Evolutionary conservation across 129 eudicot genomes (phyloP), one percentile per base, ranked within the genome.

Genomic region (Lactuca sativa): DNA sequence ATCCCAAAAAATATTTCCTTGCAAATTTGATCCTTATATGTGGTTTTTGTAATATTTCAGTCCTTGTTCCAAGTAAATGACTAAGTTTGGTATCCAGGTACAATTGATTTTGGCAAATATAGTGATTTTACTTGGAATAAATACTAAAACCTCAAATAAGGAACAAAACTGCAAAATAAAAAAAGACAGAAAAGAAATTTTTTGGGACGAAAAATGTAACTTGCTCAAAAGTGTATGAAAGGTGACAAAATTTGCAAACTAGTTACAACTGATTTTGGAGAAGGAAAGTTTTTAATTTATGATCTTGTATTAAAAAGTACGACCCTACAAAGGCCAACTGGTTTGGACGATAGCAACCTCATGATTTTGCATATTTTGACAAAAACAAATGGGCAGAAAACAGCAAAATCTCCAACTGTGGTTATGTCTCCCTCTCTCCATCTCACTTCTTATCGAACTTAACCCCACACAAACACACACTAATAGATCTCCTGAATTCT

Each of bases 271-370:
- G 12, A 47, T 47, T 10, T 47, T 47, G 52, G 15, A 47, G 4
- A 43, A 43, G 0, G 9, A 43, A 11, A 11, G n/a, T 47, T 47
- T 47, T 73, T 34, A 67, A 40, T 44, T 49, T 62, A 47, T 7
- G 31, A 69, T 15, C 30, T 12, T 10, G 12, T 47, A 47, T 47
- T 10, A 47, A 47, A 43, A 59, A 62, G 13, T 67, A 77, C 80
- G 86, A 38, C 90, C 92, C 90, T 83, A 77, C 81, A 43, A 8
- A 74, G 75, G 75, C 84, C 88, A 85, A 76, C 44, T 77, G 70
- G 64, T 83, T 81, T 77, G 80, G 82, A 74, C 83, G 62, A 72
- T 74, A 67, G 81, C 84, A 82, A 68, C 79, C 74, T 71, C 62
- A 68, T 80, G 77, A 59, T 70, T 65, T 75, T 82, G 71, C 61